These are phyloP conservation scores for Myxozyma mucilagina DNA, from an alignment of 805 yeast genomes.

Conservation along the genomic window DNA sequence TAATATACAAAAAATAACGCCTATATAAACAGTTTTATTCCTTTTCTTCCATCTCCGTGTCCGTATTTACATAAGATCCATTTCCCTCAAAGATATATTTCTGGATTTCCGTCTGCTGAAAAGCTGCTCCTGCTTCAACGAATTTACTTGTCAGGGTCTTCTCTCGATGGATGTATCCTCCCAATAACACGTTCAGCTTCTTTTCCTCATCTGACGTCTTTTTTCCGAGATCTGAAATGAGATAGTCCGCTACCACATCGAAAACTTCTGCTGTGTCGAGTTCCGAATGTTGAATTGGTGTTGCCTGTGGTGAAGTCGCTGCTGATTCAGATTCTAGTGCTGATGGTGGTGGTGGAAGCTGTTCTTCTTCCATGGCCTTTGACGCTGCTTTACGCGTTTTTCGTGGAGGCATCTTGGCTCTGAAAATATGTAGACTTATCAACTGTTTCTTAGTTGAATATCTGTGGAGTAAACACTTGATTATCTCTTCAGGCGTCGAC, in stretches of 20 bases:
- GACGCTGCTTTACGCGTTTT: background rate
- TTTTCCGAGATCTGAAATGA: constrained; percentile 28
- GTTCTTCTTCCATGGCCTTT: background rate
- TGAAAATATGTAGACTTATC: background rate
- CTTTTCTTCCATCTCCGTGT: background rate
- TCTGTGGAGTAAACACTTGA: no score
- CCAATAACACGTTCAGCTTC: constrained; percentile 37
- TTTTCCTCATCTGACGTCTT: constrained; percentile 40
- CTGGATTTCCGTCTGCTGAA: constrained; percentile 17
- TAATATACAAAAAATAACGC: background rate
- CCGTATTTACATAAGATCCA: background rate
- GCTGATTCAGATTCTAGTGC: background rate
- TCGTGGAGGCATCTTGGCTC: constrained; percentile 5
- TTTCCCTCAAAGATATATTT: constrained; percentile 14
- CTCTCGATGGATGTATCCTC: constrained; percentile 43
- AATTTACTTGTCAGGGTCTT: constrained; percentile 30
- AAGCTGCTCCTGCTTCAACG: constrained; percentile 25
- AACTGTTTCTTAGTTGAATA: background rate
- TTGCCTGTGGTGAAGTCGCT: background rate
- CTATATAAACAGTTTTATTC: background rate
- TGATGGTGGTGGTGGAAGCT: background rate
- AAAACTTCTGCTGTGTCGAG: constrained; percentile 18
- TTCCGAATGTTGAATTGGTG: constrained; percentile 7
- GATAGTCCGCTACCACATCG: constrained; percentile 26
- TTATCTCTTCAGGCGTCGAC: no score